Conservation (phyloP, 805 yeast genomes). For the Myxozyma melibiosi region DNA sequence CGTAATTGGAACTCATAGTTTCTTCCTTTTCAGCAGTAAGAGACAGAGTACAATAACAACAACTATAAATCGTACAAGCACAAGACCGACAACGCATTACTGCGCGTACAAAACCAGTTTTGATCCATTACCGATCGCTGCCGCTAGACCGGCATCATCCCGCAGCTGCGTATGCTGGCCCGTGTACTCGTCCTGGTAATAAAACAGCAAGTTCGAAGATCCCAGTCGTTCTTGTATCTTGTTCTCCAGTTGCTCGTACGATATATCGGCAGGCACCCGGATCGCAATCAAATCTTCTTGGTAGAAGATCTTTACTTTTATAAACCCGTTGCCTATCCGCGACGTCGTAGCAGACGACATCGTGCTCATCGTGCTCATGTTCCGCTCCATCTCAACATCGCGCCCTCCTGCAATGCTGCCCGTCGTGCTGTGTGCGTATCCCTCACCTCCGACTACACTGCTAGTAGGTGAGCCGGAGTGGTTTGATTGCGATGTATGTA, state of each 20-base stretch:
- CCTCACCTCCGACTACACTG: constrained; percentile 6
- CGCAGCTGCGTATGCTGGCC: constrained; percentile 36
- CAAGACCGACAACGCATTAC: background rate
- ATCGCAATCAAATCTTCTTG: constrained; percentile 46
- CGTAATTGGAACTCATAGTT: too few species aligned
- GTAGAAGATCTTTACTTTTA: constrained; percentile 46
- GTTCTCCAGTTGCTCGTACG: constrained; percentile 39
- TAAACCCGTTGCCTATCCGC: constrained; percentile 10
- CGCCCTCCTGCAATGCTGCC: constrained; percentile 13
- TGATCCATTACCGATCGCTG: constrained; percentile 24
- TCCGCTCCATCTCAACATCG: constrained; percentile 21
- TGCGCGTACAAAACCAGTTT: constrained; percentile 31
- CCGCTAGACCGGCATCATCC: constrained; percentile 47
- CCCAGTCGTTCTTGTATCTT: constrained; percentile 42
- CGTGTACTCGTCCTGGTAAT: constrained; percentile 38
- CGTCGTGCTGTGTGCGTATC: constrained; percentile 11
- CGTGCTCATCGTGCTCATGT: constrained; percentile 4
- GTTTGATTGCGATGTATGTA: background rate
- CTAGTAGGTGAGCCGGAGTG: constrained; percentile 13
- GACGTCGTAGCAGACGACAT: constrained; percentile 11
- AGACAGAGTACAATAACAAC: background rate
- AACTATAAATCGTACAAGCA: too few species aligned
- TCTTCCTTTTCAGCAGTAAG: background rate
- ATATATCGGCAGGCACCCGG: constrained; percentile 41
- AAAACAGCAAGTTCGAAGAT: constrained; percentile 36